These are phyloP conservation scores for Fusarium clavum DNA, from an alignment of 2,329 filamentous ascomycete species.

Conservation along the genomic window DNA sequence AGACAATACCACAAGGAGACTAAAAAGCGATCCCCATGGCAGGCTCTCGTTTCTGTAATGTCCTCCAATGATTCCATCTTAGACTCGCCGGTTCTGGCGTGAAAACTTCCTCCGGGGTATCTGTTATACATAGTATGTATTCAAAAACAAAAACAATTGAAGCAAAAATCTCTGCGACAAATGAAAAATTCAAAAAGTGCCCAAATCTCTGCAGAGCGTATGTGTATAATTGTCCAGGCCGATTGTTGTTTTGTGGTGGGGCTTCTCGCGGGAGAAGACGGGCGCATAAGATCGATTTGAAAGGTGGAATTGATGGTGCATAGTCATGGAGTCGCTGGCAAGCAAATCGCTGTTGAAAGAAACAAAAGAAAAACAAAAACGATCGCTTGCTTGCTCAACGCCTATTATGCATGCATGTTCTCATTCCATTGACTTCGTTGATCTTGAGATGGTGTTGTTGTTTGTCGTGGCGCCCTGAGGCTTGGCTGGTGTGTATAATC, in stretches of 20 bases:
- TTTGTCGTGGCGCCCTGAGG: constrained; percentile 31
- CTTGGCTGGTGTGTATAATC: constrained; percentile 33
- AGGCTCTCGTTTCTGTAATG: constrained; percentile 8
- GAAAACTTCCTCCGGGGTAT: constrained; percentile 46
- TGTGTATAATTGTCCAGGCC: constrained; percentile 25
- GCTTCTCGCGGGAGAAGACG: background rate
- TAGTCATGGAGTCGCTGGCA: constrained; percentile 22
- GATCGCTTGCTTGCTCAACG: constrained; percentile 45
- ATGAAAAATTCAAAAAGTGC: constrained; percentile 32
- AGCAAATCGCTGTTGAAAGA: constrained; percentile 26
- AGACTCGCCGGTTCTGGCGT: constrained; percentile 31
- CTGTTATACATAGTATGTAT: constrained; percentile 46
- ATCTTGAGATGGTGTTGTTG: constrained; percentile 25
- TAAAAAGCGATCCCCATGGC: background rate
- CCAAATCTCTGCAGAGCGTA: constrained; percentile 6
- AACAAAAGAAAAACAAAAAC: constrained; percentile 30
- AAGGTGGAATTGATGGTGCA: constrained; percentile 29
- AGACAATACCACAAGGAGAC: background rate
- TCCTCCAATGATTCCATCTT: constrained; percentile 35
- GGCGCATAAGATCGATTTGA: constrained; percentile 20
- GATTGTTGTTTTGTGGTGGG: constrained; percentile 15
- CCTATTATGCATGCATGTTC: constrained; percentile 41
- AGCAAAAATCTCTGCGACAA: constrained; percentile 35
- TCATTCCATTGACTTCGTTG: constrained; percentile 35
- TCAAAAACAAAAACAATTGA: constrained; percentile 30